Percentiles rank a stretch among this genome's conserved stretches.
Evolutionary conservation across 176 grass and related monocot species (phyloP).

Genomic region (Tillandsia leiboldiana): DNA sequence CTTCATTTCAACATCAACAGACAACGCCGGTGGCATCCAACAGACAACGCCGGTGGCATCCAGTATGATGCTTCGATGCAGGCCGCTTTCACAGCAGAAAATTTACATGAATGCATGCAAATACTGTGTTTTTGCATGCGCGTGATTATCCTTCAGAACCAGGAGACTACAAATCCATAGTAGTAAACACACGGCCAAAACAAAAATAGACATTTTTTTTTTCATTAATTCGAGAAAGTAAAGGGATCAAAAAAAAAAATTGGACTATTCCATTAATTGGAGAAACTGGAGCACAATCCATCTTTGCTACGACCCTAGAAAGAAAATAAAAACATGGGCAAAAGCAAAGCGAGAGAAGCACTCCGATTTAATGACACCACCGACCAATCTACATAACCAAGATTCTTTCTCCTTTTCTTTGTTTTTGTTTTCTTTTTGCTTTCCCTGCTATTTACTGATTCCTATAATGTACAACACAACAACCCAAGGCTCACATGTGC

Average conservation of each 20-base stretch:
- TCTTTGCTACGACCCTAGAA: conserved; percentile 23
- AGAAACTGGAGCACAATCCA: conserved; percentile 43
- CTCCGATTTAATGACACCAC: conserved; percentile 40
- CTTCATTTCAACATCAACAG: no score
- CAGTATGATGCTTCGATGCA: no score
- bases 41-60: no score
- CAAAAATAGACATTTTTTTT: no score
- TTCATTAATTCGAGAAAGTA: no score
- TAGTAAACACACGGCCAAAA: no score
- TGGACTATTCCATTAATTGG: conserved; percentile 34
- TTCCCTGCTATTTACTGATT: conserved; percentile 35
- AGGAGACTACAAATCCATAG: no score
- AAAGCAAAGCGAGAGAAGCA: conserved; percentile 34
- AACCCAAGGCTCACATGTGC: conserved; percentile 37
- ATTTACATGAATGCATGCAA: no score
- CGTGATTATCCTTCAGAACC: no score
- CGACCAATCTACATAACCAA: conserved; percentile 25
- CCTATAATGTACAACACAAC: conserved; percentile 48
- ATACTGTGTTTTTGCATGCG: no score
- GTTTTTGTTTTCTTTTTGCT: conserved; percentile 44
- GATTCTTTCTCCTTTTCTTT: conserved; percentile 17
- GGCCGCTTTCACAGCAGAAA: no score
- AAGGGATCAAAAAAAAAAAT: conserved; percentile 5
- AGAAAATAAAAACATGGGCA: conserved; percentile 33
- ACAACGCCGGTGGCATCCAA: no score